A percentile compares a stretch with the other conserved stretches of the same genome.
Conservation (phyloP, 2,329 filamentous ascomycete species). For the Curvularia eragrostidis region DNA sequence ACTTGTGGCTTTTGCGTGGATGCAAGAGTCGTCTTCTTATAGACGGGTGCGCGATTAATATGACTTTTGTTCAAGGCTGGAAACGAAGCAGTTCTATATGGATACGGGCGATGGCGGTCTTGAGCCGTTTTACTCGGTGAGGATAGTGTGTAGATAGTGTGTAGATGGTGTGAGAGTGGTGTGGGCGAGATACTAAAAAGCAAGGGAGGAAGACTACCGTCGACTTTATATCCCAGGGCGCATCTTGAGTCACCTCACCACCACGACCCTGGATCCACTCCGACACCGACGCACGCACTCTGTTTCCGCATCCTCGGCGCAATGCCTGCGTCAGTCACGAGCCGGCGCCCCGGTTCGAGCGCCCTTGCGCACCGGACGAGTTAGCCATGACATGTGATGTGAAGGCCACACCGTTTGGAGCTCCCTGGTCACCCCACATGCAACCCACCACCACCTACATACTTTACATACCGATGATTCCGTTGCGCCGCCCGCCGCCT, state of each 20-base stretch:
- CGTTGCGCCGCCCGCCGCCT: neutral
- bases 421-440: conserved; percentile 4
- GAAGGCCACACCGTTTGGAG: conserved; percentile 5
- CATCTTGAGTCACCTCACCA: conserved; percentile 5
- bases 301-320: conserved; percentile 3
- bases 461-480: neutral
- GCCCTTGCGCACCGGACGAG: neutral
- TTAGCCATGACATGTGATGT: conserved; percentile 1
- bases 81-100: neutral
- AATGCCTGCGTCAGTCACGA: conserved; percentile 1
- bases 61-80: neutral
- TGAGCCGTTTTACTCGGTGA: neutral
- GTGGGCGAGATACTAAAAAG: neutral
- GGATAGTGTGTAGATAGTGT: neutral
- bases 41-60: neutral
- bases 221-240: neutral
- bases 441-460: neutral
- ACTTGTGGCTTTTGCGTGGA: neutral
- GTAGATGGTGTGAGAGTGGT: neutral
- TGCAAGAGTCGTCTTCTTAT: neutral
- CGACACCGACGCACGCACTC: neutral
- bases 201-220: neutral
- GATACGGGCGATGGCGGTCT: neutral
- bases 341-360: neutral
- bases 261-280: conserved; percentile 3